These are phyloP conservation scores for Zymoseptoria crescenta DNA, from an alignment of 2,329 filamentous ascomycete genomes.

Conservation along the genomic window DNA sequence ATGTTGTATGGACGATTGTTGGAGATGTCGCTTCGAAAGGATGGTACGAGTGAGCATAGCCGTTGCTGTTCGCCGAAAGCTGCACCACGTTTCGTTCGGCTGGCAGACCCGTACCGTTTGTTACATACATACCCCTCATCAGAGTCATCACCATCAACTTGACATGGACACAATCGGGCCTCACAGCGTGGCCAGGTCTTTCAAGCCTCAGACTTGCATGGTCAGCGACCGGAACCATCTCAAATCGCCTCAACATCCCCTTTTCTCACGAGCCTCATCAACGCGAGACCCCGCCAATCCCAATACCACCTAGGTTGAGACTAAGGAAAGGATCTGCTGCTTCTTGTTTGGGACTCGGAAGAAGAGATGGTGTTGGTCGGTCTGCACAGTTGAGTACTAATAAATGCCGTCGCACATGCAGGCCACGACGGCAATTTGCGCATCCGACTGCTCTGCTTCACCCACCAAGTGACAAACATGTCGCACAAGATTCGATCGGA, in stretches of 20 bases:
- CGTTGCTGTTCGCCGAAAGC: background rate
- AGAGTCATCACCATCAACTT: no score
- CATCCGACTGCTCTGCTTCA: no score
- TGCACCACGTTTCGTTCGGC: background rate
- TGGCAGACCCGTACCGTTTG: background rate
- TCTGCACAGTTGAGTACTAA: no score
- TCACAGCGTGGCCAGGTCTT: no score
- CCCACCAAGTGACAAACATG: background rate
- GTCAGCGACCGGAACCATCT: background rate
- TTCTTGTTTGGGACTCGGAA: background rate
- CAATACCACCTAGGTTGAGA: constrained; percentile 42
- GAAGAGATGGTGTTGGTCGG: no score
- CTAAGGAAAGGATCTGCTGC: background rate
- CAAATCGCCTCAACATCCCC: constrained; percentile 12
- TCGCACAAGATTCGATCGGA: background rate
- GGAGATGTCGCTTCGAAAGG: background rate
- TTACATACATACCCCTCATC: background rate
- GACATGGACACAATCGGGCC: no score
- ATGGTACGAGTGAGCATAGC: background rate
- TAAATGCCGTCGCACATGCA: background rate
- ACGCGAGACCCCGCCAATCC: constrained; percentile 28
- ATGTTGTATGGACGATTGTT: background rate
- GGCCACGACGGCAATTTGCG: background rate
- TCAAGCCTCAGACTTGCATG: background rate
- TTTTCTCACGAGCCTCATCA: no score